phyloP scores from a whole-genome alignment of 2,329 filamentous ascomycete species.

The Fusarium virguliforme region DNA sequence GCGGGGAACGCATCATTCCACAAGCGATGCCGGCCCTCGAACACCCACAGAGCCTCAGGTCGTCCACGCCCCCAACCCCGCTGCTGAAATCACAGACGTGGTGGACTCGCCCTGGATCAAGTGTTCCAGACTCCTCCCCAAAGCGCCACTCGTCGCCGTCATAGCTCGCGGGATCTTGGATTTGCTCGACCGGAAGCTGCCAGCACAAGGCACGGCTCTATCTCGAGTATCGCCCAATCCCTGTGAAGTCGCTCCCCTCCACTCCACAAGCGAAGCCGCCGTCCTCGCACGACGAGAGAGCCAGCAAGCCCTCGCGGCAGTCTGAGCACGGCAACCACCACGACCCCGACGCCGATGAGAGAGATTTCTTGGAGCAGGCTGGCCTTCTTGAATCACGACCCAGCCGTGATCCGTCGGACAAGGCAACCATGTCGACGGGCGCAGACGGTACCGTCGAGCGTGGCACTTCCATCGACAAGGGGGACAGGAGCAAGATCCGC shows the following conservation, averaged over 20 bases:
- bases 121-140: conserved; percentile 54
- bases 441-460: conserved; percentile 53
- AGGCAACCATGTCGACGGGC: conserved; percentile 56
- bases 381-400: conserved; percentile 70
- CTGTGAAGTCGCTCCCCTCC: conserved; percentile 47
- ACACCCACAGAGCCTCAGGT: conserved; percentile 49
- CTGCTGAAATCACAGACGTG: conserved; percentile 38
- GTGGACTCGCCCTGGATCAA: conserved; percentile 51
- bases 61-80: conserved; percentile 39
- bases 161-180: conserved; percentile 50
- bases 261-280: conserved; percentile 41
- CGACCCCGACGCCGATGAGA: conserved; percentile 77
- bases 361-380: conserved; percentile 77
- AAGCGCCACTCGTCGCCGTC: conserved; percentile 49
- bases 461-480: conserved; percentile 59
- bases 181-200: conserved; percentile 42
- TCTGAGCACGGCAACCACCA: conserved; percentile 52
- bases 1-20: conserved; percentile 47
- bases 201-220: conserved; percentile 52
- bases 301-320: conserved; percentile 36
- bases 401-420: conserved; percentile 54
- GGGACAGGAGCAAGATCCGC: conserved; percentile 79
- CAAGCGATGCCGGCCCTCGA: conserved; percentile 48
- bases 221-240: conserved; percentile 54
- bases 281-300: conserved; percentile 43